Percentiles rank a stretch among this genome's conserved stretches.
Evolutionary conservation across 257 asterid genomes (phyloP).

Genomic region (Penstemon davidsonii): DNA sequence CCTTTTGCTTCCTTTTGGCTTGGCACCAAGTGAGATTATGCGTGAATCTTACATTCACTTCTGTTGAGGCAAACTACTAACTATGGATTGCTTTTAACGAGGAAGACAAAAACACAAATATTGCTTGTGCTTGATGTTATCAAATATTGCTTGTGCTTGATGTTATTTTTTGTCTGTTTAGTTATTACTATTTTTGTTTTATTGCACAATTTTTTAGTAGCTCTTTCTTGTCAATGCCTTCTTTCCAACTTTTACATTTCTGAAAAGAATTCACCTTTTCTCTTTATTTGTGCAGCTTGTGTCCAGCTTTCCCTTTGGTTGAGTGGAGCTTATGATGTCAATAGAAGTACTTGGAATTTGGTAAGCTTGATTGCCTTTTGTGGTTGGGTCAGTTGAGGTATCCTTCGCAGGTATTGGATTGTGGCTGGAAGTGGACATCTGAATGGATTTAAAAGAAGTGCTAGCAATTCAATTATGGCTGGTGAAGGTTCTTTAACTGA

Average conservation of each 20-base stretch:
- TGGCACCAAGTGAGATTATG: too few relatives aligned
- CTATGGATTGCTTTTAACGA: too few relatives aligned
- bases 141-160: too few relatives aligned
- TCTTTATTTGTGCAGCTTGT: conserved; percentile 49
- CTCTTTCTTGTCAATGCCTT: not conserved
- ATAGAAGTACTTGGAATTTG: conserved; percentile 44
- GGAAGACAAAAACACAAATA: too few relatives aligned
- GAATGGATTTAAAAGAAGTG: conserved; percentile 31
- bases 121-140: too few relatives aligned
- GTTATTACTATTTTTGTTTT: too few relatives aligned
- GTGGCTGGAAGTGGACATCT: conserved; percentile 40
- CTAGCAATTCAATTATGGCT: conserved; percentile 41
- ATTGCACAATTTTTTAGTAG: too few relatives aligned
- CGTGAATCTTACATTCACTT: too few relatives aligned
- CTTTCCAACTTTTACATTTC: not conserved
- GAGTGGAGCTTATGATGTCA: conserved; percentile 55
- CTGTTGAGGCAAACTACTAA: too few relatives aligned
- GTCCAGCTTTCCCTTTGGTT: conserved; percentile 67
- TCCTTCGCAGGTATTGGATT: conserved; percentile 29
- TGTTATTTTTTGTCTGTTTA: too few relatives aligned
- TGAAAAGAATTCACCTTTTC: not conserved
- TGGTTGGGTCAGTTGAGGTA: conserved; percentile 30
- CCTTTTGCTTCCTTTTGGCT: too few relatives aligned
- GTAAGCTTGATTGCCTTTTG: conserved; percentile 38
- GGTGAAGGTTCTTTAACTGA: conserved; percentile 28